phyloP scores from a whole-genome alignment of 768 basidiomycete species.

The Hemileccinum impolitum region DNA sequence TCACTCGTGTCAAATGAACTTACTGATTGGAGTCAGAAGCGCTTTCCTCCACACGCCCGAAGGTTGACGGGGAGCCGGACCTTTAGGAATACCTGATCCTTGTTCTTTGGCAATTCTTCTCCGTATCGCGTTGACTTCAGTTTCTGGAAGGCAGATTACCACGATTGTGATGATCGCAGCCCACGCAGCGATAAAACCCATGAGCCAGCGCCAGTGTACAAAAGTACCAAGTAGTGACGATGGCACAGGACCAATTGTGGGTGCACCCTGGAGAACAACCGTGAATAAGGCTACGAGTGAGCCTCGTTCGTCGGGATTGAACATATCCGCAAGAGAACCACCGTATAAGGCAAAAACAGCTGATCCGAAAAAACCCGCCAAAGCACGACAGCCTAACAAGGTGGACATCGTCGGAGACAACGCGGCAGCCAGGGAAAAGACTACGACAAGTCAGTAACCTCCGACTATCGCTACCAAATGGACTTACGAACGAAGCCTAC shows the following conservation, averaged over 20 bases:
- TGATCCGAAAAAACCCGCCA: slow-evolving; percentile 19
- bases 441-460: slow-evolving; percentile 4
- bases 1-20: not conserved
- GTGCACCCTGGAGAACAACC: slow-evolving; percentile 24
- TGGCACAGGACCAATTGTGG: slow-evolving; percentile 25
- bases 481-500: slow-evolving; percentile 18
- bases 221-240: slow-evolving; percentile 20
- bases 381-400: slow-evolving; percentile 18
- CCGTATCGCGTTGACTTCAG: slow-evolving; percentile 16
- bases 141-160: slow-evolving; percentile 22
- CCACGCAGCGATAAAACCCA: slow-evolving; percentile 20
- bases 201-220: slow-evolving; percentile 23
- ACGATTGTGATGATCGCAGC: slow-evolving; percentile 15
- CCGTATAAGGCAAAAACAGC: slow-evolving; percentile 24
- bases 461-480: not conserved
- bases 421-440: slow-evolving; percentile 20
- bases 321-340: slow-evolving; percentile 24
- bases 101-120: slow-evolving; percentile 9
- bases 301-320: slow-evolving; percentile 21
- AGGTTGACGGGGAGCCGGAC: not conserved
- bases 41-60: slow-evolving; percentile 11
- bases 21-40: slow-evolving; percentile 17
- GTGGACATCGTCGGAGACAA: slow-evolving; percentile 16
- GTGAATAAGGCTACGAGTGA: slow-evolving; percentile 23
- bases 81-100: not conserved